Percentiles rank a stretch among this genome's conserved stretches.
phyloP scores from a whole-genome alignment of 1,284 basidiomycete species.

The Cutaneotrichosporon sp. region DNA sequence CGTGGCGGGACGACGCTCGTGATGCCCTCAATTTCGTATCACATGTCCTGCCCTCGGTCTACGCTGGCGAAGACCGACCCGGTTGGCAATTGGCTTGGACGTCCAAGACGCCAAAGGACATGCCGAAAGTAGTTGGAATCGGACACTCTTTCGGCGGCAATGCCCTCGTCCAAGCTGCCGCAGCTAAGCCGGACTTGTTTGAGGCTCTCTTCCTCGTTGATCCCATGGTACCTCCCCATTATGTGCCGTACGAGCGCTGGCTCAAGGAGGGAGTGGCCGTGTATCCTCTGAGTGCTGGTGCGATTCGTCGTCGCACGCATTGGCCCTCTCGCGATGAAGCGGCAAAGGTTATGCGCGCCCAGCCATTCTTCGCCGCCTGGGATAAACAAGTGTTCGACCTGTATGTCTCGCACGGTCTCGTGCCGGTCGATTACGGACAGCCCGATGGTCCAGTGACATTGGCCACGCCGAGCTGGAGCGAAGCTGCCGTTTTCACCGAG shows the following conservation, averaged over 20 bases:
- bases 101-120: background rate
- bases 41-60: constrained; percentile 43
- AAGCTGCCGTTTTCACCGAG: constrained; percentile 40
- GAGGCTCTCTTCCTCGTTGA: constrained; percentile 73
- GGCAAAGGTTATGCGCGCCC: constrained; percentile 57
- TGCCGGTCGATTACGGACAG: constrained; percentile 38
- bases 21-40: constrained; percentile 52
- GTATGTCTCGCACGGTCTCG: constrained; percentile 68
- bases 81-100: constrained; percentile 53
- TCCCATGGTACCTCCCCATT: constrained; percentile 55
- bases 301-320: constrained; percentile 53
- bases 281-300: constrained; percentile 49
- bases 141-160: constrained; percentile 83
- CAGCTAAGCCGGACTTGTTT: constrained; percentile 69
- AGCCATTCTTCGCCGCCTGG: constrained; percentile 43
- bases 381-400: constrained; percentile 64
- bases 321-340: constrained; percentile 13
- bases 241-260: constrained; percentile 11
- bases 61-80: constrained; percentile 9
- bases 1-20: constrained; percentile 53
- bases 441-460: constrained; percentile 30
- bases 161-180: constrained; percentile 62
- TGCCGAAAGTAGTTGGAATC: constrained; percentile 57
- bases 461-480: constrained; percentile 38
- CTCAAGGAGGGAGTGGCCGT: background rate